A percentile compares a stretch with the other conserved stretches of the same genome.
Conservation (phyloP, 2,329 filamentous ascomycete genomes). For the Nemania diffusa region DNA sequence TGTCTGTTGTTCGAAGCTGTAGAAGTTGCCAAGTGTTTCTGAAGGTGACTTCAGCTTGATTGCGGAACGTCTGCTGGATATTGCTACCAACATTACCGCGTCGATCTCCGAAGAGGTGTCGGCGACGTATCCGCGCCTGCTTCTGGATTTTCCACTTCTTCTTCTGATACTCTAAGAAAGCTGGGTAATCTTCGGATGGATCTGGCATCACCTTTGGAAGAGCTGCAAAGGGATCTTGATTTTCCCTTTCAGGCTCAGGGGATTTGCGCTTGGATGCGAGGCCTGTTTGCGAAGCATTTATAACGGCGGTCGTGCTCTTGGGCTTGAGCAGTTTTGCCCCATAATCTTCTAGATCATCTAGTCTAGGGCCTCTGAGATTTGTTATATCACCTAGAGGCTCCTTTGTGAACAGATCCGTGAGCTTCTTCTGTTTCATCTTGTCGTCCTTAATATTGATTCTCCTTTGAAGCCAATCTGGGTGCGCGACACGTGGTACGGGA, state of each 20-base stretch:
- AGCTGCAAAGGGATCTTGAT: conserved; percentile 80
- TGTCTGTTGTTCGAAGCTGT: conserved; percentile 84
- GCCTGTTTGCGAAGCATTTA: conserved; percentile 66
- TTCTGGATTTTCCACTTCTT: conserved; percentile 99
- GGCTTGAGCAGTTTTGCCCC: conserved; percentile 74
- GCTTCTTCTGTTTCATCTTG: conserved; percentile 97
- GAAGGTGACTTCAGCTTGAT: conserved; percentile 90
- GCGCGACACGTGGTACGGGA: conserved; percentile 89
- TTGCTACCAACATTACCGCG: conserved; percentile 72
- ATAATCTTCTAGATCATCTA: conserved; percentile 84
- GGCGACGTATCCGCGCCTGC: conserved; percentile 82
- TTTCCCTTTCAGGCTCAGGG: conserved; percentile 71
- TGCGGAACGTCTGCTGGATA: conserved; percentile 80
- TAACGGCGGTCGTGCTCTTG: conserved; percentile 65
- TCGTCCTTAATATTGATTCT: conserved; percentile 96
- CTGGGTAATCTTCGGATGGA: conserved; percentile 85
- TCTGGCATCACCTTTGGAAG: conserved; percentile 86
- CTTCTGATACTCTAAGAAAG: conserved; percentile 94
- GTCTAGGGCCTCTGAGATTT: conserved; percentile 66
- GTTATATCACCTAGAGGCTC: conserved; percentile 78
- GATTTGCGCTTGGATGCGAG: conserved; percentile 76
- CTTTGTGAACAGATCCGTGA: conserved; percentile 88
- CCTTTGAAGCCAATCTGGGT: conserved; percentile 96
- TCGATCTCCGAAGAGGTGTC: conserved; percentile 93
- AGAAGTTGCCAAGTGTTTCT: conserved; percentile 95